phyloP scores from a whole-genome alignment of 306 rosid species.

The Begonia fuchsioides region DNA sequence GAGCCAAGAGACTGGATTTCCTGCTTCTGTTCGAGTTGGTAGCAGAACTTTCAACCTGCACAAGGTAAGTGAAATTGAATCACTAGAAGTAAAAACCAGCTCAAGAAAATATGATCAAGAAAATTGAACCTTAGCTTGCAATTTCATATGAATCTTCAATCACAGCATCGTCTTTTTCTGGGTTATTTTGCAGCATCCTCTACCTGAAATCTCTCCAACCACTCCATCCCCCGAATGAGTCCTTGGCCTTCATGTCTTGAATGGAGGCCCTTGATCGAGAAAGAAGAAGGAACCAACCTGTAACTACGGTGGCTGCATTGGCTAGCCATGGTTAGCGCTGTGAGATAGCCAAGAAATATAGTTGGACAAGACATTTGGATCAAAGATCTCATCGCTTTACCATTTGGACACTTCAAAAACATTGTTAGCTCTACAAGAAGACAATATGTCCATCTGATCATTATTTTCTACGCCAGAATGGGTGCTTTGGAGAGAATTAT shows the following conservation, averaged over 20 bases:
- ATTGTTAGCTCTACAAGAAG: conserved; percentile 57
- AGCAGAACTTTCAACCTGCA: conserved; percentile 55
- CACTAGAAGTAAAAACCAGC: background rate
- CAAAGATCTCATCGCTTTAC: conserved; percentile 72
- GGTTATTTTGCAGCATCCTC: conserved; percentile 37
- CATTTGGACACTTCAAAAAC: conserved; percentile 60
- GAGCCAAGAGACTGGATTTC: conserved; percentile 87
- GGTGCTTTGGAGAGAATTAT: conserved; percentile 36
- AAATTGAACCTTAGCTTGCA: background rate
- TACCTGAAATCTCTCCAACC: conserved; percentile 56
- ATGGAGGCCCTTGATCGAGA: conserved; percentile 90
- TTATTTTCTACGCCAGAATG: conserved; percentile 72
- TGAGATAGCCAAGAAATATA: conserved; percentile 34
- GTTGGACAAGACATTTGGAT: conserved; percentile 60
- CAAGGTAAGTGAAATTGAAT: conserved; percentile 26
- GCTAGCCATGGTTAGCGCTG: conserved; percentile 45
- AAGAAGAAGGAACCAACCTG: conserved; percentile 47
- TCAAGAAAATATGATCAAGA: background rate
- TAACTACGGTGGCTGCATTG: conserved; percentile 43
- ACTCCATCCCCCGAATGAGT: too few relatives aligned
- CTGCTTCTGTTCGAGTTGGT: conserved; percentile 52
- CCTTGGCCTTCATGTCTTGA: conserved; percentile 92
- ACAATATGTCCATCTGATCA: conserved; percentile 58
- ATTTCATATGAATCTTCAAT: background rate
- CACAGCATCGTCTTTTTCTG: background rate